Evolutionary conservation across 2,329 filamentous ascomycete species (phyloP).

Genomic region (Didymella segeticola): DNA sequence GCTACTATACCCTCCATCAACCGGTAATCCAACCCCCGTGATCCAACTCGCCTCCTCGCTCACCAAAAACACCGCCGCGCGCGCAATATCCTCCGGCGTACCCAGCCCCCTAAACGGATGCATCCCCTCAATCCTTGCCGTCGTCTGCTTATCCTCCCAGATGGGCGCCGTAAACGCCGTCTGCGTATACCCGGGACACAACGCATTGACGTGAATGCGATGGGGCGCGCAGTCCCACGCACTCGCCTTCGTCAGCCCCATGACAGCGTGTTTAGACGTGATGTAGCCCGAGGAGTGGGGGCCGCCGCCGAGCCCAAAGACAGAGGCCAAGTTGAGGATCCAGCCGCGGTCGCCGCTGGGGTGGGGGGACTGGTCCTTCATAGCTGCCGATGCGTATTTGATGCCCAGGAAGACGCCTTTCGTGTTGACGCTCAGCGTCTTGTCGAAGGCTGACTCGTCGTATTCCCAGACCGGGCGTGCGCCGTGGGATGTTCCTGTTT

Average conservation of each 20-base stretch:
- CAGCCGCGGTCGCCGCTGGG: constrained; percentile 51
- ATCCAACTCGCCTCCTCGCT: constrained; percentile 57
- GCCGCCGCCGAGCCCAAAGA: constrained; percentile 41
- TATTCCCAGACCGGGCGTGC: constrained; percentile 54
- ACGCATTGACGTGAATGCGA: constrained; percentile 60
- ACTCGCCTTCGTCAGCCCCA: constrained; percentile 57
- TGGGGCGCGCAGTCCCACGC: constrained; percentile 59
- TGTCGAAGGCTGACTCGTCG: constrained; percentile 57
- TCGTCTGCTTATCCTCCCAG: constrained; percentile 16
- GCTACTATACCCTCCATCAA: constrained; percentile 55
- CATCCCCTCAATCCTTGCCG: constrained; percentile 20
- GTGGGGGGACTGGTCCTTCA: constrained; percentile 57
- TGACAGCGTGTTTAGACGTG: constrained; percentile 59
- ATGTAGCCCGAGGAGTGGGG: constrained; percentile 45
- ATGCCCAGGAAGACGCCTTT: constrained; percentile 52
- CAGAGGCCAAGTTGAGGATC: constrained; percentile 63
- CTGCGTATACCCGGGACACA: constrained; percentile 59
- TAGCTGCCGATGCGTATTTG: constrained; percentile 58
- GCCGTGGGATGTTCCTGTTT: constrained; percentile 31
- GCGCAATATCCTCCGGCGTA: constrained; percentile 41
- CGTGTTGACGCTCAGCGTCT: constrained; percentile 47
- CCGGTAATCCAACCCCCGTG: constrained; percentile 53
- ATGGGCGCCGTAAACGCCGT: constrained; percentile 37
- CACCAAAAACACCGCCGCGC: constrained; percentile 54
- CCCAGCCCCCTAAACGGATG: constrained; percentile 44